phyloP scores from a whole-genome alignment of 2,329 filamentous ascomycete species.

The Aurifilum marmelostoma region DNA sequence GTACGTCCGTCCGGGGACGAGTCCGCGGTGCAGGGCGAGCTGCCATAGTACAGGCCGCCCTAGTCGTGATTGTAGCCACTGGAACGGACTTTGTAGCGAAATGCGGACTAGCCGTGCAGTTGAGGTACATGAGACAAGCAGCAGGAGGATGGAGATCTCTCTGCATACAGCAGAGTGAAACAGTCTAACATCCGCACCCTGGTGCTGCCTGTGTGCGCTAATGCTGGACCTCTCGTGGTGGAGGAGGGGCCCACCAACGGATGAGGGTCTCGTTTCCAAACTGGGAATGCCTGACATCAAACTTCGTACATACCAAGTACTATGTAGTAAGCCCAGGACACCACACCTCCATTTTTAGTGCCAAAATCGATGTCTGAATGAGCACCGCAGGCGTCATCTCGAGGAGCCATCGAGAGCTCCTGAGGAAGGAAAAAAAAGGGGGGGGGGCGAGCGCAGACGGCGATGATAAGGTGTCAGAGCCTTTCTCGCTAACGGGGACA shows the following conservation, averaged over 20 bases:
- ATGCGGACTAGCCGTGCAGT: constrained; percentile 18
- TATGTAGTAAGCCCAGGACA: neutral
- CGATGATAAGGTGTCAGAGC: no score
- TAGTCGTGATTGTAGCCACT: constrained; percentile 8
- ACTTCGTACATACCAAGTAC: neutral
- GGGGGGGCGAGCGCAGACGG: no score
- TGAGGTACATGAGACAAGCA: constrained; percentile 22
- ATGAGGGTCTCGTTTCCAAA: constrained; percentile 8
- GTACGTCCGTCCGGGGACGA: neutral
- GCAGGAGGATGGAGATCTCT: constrained; percentile 7
- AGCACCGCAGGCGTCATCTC: neutral
- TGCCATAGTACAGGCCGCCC: constrained; percentile 3
- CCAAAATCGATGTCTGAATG: neutral
- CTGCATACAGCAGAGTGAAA: constrained; percentile 16
- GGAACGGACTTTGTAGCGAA: constrained; percentile 11
- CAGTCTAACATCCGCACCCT: constrained; percentile 4
- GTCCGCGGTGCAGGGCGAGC: constrained; percentile 11
- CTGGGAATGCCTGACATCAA: constrained; percentile 15
- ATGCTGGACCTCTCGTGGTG: constrained; percentile 1
- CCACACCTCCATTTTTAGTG: neutral
- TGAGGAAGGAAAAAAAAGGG: no score
- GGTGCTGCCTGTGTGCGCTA: neutral
- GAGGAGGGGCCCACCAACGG: neutral
- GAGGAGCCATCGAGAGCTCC: neutral
- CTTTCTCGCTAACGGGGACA: no score